phyloP scores from a whole-genome alignment of 805 yeast genomes.

The Hanseniaspora nectarophila region DNA sequence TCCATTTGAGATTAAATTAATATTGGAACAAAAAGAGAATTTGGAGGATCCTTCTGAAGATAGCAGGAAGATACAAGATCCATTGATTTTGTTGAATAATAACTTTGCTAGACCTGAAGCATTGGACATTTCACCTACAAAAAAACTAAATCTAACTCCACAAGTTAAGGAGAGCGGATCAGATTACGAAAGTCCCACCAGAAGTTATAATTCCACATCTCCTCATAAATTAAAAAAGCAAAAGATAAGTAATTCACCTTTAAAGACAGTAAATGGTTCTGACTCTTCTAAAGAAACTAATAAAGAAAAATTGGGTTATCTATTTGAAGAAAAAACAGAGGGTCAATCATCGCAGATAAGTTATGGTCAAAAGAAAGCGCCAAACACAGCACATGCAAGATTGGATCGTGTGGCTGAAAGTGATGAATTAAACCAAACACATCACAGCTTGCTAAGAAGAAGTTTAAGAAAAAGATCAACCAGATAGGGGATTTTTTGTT shows the following conservation, averaged over 20 bases:
- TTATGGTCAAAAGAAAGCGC: not conserved
- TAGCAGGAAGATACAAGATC: not conserved
- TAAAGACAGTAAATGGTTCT: not conserved
- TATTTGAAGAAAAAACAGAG: not conserved
- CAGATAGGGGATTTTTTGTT: too few relatives aligned
- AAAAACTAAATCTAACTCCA: not conserved
- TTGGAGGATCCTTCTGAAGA: not conserved
- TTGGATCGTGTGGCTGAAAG: not conserved
- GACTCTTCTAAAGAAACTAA: not conserved
- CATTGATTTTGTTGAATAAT: not conserved
- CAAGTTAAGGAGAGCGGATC: not conserved
- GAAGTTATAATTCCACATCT: not conserved
- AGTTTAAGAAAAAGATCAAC: slow-evolving; percentile 3
- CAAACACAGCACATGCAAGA: not conserved
- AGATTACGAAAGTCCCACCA: not conserved
- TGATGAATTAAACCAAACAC: not conserved
- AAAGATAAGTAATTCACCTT: not conserved
- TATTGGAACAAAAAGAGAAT: not conserved
- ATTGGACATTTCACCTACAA: slow-evolving; percentile 1
- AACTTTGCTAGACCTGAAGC: slow-evolving; percentile 8
- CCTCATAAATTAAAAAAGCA: not conserved
- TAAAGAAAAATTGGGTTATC: not conserved
- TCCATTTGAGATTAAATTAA: not conserved
- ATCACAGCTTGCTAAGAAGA: not conserved
- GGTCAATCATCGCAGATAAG: not conserved